Evolutionary conservation across 176 grass and related monocot species (phyloP).

Genomic region (Zea mays): Zm-B73-REFERENCE-NAM-5.0 NC_050105.1:113541501-113542000

Average conservation of each 20-base stretch:
- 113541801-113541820: not conserved
- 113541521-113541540: too few relatives aligned
- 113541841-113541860: not conserved
- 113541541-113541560: too few relatives aligned
- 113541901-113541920: too few relatives aligned
- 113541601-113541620: too few relatives aligned
- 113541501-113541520: too few relatives aligned
- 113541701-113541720: not conserved
- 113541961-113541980: not conserved
- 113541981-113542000: not conserved
- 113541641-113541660: not conserved
- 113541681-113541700: not conserved
- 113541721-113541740: not conserved
- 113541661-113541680: not conserved
- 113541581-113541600: too few relatives aligned
- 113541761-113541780: not conserved
- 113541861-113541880: not conserved
- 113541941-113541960: not conserved
- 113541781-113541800: too few relatives aligned
- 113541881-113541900: not conserved
- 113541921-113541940: not conserved
- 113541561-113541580: too few relatives aligned
- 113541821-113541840: not conserved
- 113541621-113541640: too few relatives aligned
- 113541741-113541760: not conserved